Percentiles rank a stretch among this genome's conserved stretches.
These are phyloP conservation scores for Vigna trinervia DNA, from an alignment of 306 rosid species.

Conservation along the genomic window DNA sequence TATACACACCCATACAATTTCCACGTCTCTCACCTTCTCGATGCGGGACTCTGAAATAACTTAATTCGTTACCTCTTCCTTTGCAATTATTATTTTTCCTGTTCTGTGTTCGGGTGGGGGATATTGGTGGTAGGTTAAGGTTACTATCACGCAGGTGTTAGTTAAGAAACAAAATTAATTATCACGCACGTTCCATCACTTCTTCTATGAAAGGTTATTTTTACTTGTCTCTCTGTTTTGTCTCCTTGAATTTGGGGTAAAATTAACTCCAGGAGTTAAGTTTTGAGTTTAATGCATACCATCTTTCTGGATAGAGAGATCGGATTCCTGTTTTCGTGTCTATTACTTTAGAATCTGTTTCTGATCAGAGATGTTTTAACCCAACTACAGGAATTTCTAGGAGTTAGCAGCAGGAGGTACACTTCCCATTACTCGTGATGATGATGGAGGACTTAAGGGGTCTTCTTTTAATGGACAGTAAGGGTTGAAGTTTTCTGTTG, in stretches of 20 bases:
- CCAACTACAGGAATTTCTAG: not conserved
- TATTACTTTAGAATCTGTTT: not conserved
- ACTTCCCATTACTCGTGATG: too few relatives aligned
- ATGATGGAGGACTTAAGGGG: too few relatives aligned
- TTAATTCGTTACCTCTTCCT: not conserved
- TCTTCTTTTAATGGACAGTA: not conserved
- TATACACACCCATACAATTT: not conserved
- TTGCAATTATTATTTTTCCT: not conserved
- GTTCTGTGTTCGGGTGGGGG: not conserved
- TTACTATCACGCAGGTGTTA: too few relatives aligned
- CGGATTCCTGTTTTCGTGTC: not conserved
- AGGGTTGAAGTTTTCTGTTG: not conserved
- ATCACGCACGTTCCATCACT: not conserved
- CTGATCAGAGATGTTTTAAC: not conserved
- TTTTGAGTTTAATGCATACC: not conserved
- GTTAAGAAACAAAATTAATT: not conserved
- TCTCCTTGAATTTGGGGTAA: not conserved
- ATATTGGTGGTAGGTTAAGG: too few relatives aligned
- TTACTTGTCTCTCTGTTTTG: not conserved
- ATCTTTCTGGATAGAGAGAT: not conserved
- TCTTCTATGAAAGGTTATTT: not conserved
- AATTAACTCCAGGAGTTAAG: not conserved
- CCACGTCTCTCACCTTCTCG: not conserved
- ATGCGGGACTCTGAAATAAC: not conserved
- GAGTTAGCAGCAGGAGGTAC: not conserved